Evolutionary conservation across 768 basidiomycete genomes (phyloP).

Genomic region (Melanogaster broomeanus): DNA sequence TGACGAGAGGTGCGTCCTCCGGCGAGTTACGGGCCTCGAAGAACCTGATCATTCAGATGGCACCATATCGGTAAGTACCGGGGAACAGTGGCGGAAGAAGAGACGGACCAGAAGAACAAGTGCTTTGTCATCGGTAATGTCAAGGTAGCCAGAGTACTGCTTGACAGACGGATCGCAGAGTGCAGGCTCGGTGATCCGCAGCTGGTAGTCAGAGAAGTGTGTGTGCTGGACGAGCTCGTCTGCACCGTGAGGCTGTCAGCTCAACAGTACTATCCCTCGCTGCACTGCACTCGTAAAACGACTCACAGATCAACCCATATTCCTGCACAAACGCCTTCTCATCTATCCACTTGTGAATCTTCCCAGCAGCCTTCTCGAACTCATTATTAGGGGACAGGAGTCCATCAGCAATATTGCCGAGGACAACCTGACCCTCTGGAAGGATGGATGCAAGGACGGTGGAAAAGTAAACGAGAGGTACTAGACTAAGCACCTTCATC

Average conservation of each 20-base stretch:
- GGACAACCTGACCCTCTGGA: conserved; percentile 46
- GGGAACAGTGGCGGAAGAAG: background rate
- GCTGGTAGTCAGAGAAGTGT: conserved; percentile 50
- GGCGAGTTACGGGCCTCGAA: conserved; percentile 84
- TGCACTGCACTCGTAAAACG: background rate
- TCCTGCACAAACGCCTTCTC: conserved; percentile 70
- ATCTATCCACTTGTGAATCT: conserved; percentile 61
- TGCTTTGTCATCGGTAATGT: conserved; percentile 78
- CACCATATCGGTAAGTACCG: background rate
- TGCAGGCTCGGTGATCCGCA: conserved; percentile 66
- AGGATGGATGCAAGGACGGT: conserved; percentile 39
- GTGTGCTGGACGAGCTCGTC: conserved; percentile 68
- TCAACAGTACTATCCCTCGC: background rate
- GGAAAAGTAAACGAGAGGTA: conserved; percentile 38
- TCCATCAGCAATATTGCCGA: conserved; percentile 32
- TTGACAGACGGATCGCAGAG: conserved; percentile 77
- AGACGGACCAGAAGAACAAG: conserved; percentile 80
- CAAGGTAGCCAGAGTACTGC: conserved; percentile 83
- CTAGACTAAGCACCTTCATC: conserved; percentile 41
- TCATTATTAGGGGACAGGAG: conserved; percentile 29
- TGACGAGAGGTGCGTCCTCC: conserved; percentile 73
- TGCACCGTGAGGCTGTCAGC: conserved; percentile 5
- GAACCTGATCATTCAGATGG: conserved; percentile 55
- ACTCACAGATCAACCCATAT: conserved; percentile 72
- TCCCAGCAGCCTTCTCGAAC: conserved; percentile 43